Evolutionary conservation across 2,329 filamentous ascomycete species (phyloP).

Genomic region (Talaromyces pinophilus): DNA sequence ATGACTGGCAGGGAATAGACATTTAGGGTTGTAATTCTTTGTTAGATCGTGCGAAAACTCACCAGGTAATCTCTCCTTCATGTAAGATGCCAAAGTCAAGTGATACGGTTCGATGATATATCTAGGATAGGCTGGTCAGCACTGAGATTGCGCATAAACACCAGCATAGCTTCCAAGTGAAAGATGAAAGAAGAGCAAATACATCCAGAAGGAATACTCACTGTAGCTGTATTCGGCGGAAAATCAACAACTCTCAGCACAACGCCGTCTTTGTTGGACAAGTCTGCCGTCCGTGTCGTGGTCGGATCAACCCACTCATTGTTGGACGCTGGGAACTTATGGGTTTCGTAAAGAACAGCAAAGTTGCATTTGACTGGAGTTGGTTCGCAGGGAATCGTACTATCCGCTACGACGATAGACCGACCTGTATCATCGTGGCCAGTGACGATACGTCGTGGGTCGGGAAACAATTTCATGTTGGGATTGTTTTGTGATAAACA

Average conservation of each 20-base stretch:
- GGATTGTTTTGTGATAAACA: neutral
- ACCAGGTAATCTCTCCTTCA: slow-evolving; percentile 15
- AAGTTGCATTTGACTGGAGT: slow-evolving; percentile 12
- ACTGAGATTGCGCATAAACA: neutral
- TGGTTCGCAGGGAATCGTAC: slow-evolving; percentile 4
- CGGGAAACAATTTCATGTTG: slow-evolving; percentile 15
- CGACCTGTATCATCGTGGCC: slow-evolving; percentile 16
- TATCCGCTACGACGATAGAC: slow-evolving; percentile 11
- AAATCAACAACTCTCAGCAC: slow-evolving; percentile 20
- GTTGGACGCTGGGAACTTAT: slow-evolving; percentile 12
- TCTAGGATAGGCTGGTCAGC: neutral
- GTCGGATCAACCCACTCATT: slow-evolving; percentile 14
- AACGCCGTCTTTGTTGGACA: slow-evolving; percentile 15
- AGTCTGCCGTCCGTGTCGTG: neutral
- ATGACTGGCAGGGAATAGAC: neutral
- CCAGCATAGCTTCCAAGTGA: neutral
- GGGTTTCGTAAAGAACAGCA: slow-evolving; percentile 17
- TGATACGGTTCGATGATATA: slow-evolving; percentile 14
- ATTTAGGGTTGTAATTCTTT: neutral
- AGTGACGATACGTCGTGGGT: slow-evolving; percentile 18
- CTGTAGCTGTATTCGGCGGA: slow-evolving; percentile 12
- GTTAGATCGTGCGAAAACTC: neutral
- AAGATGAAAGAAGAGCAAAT: neutral
- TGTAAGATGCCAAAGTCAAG: slow-evolving; percentile 13
- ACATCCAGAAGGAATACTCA: neutral